A percentile compares a stretch with the other conserved stretches of the same genome.
phyloP scores from a whole-genome alignment of 768 basidiomycete genomes.

The Mycena galericulata region DNA sequence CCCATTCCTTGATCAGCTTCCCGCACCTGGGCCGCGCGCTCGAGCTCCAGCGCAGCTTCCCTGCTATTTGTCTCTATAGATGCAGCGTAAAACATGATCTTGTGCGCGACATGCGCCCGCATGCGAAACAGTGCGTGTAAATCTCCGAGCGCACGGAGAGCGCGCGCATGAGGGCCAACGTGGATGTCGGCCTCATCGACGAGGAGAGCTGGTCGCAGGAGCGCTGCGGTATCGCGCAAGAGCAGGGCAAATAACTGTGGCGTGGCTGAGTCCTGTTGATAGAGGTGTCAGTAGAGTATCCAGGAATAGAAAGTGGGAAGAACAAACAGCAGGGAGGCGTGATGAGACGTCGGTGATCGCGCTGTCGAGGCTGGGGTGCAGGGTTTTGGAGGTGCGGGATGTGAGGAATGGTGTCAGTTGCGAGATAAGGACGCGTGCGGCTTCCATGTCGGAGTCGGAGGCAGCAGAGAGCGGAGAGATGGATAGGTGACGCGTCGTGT shows the following conservation, averaged over 20 bases:
- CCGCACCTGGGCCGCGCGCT: slow-evolving; percentile 18
- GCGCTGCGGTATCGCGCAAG: slow-evolving; percentile 62
- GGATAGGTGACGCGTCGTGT: slow-evolving; percentile 70
- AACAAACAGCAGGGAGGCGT: slow-evolving; percentile 65
- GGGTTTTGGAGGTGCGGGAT: slow-evolving; percentile 67
- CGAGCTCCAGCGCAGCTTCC: slow-evolving; percentile 15
- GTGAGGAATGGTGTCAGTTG: slow-evolving; percentile 73
- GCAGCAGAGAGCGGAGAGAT: slow-evolving; percentile 66
- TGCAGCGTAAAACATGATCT: slow-evolving; percentile 78
- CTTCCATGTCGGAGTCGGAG: slow-evolving; percentile 55
- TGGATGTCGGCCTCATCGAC: slow-evolving; percentile 38
- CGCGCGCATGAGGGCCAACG: slow-evolving; percentile 53
- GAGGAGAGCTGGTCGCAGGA: slow-evolving; percentile 65
- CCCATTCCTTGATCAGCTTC: neutral
- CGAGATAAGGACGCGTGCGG: slow-evolving; percentile 61
- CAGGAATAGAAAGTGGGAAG: neutral
- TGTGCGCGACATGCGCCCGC: slow-evolving; percentile 59
- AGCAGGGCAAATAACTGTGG: slow-evolving; percentile 63
- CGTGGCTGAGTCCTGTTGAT: slow-evolving; percentile 30
- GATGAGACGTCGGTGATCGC: slow-evolving; percentile 77
- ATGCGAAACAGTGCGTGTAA: slow-evolving; percentile 55
- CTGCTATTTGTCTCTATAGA: neutral
- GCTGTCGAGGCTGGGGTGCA: slow-evolving; percentile 62
- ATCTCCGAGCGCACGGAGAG: slow-evolving; percentile 69
- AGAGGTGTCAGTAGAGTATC: neutral